Evolutionary conservation across 192 early-diverging fungal species (phyloP).

Genomic region (Chytriomyces sp.): DNA sequence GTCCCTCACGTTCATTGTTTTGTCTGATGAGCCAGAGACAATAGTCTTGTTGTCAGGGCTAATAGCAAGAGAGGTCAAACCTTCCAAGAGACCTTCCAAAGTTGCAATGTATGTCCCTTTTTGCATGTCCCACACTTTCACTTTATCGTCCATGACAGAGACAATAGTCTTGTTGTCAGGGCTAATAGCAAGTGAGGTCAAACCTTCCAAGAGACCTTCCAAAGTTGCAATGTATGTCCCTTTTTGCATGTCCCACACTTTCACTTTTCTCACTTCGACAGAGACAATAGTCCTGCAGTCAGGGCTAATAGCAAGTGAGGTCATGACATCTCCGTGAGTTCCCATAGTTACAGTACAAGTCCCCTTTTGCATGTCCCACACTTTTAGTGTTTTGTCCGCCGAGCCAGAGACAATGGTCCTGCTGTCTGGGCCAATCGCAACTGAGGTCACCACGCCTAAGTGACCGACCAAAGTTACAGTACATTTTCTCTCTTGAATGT

Average conservation of each 20-base stretch:
- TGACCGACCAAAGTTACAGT: slow-evolving; percentile 4
- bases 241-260: slow-evolving; percentile 14
- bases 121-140: slow-evolving; percentile 39
- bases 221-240: background rate
- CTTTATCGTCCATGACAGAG: no score
- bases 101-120: background rate
- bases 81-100: slow-evolving; percentile 30
- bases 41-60: background rate
- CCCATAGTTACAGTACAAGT: background rate
- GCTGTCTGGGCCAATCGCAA: slow-evolving; percentile 1
- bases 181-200: slow-evolving; percentile 26
- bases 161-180: no score
- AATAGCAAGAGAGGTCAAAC: background rate
- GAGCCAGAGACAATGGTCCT: slow-evolving; percentile 42
- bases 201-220: slow-evolving; percentile 6
- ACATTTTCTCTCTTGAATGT: background rate
- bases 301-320: background rate
- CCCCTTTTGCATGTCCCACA: slow-evolving; percentile 7
- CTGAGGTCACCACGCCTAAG: background rate
- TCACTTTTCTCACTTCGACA: no score
- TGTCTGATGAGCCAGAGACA: slow-evolving; percentile 82
- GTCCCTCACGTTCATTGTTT: slow-evolving; percentile 78
- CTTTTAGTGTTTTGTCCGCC: slow-evolving; percentile 65
- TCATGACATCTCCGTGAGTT: no score
- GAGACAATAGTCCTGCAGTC: slow-evolving; percentile 54